phyloP scores from a whole-genome alignment of 1,284 basidiomycete species.

The Leccinum angustisporum region DNA sequence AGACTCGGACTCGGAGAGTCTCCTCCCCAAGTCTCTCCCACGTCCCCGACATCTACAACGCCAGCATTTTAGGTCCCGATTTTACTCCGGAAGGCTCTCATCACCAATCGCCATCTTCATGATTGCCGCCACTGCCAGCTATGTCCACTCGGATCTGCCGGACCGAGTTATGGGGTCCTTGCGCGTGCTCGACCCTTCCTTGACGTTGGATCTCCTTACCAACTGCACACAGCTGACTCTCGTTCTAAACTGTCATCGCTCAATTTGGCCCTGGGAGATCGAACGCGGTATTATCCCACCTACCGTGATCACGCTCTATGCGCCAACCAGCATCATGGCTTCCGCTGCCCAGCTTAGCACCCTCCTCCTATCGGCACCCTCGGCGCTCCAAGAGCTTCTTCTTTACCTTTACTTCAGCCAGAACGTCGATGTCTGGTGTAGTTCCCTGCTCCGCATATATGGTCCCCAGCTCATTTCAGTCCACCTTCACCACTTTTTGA shows the following conservation, averaged over 20 bases:
- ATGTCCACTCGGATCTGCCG: background rate
- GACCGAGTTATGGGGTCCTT: conserved; percentile 9
- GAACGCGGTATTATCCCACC: conserved; percentile 9
- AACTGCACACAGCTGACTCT: conserved; percentile 8
- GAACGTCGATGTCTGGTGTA: conserved; percentile 2
- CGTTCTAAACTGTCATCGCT: no score
- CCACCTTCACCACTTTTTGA: background rate
- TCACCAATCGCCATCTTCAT: conserved; percentile 30
- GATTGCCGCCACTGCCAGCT: no score
- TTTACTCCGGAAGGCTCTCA: conserved; percentile 20
- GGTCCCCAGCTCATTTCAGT: conserved; percentile 19
- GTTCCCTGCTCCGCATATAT: conserved; percentile 11
- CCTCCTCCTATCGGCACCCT: background rate
- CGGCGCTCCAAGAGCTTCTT: conserved; percentile 24
- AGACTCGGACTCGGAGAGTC: no score
- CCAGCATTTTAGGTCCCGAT: no score
- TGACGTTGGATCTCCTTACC: conserved; percentile 11
- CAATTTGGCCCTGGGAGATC: conserved; percentile 2
- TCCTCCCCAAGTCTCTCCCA: no score
- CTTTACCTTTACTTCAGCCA: conserved; percentile 5
- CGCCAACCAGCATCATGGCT: background rate
- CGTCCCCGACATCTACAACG: conserved; percentile 10
- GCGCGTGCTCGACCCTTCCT: conserved; percentile 18
- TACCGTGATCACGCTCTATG: conserved; percentile 13
- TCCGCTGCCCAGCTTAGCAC: background rate